Evolutionary conservation across 805 yeast genomes (phyloP), one percentile per base, ranked within the genome.

Genomic region (Saccharomycopsis babjevae): DNA sequence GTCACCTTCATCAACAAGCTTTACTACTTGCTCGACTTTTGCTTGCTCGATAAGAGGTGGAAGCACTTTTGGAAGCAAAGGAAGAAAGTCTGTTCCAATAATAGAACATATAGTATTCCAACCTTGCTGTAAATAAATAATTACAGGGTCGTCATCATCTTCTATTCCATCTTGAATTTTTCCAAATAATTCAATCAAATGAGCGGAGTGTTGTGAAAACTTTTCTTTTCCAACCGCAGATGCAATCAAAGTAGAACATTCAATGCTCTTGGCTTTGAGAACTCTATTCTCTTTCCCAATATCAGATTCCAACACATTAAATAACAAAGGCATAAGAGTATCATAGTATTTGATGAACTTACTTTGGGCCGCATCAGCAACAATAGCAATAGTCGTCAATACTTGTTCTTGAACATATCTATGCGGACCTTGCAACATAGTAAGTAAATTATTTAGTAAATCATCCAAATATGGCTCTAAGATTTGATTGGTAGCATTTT

Each of bases 321-420:
- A 76, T 64, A 93, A 77, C 66, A 90, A 75, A 18, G 97, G 97
- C 96, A 94, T 93, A 72, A 94, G 79, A 1, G 97, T 88, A 71
- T 91, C 97, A 72, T 92, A 94, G 71, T 94, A 94, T 74, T 92
- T 93, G 67, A 84, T 79, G 71, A 94, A 94, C 69, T 87, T 88
- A 64, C 80, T 80, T 73, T 90, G 90, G 3, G 98, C 97, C 16
- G 97, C 96, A 74, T 93, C 98, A 1, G 99, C 99, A 66, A 93
- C 92, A 66, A 92, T 89, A 22, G 98, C 97, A 72, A 94, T 92
- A 0, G 98, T 94, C 11, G 98, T 92, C 61, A 94, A 79, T 16
- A 92, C 97, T 76, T 94, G 99, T 71, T 94, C 99, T 75, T 94
- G 98, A 55, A 94, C 97, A 69, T 91, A 94, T 66, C 91, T 81